Percentiles rank a stretch among this genome's conserved stretches.
These are phyloP conservation scores for Megacollybia platyphylla DNA, from an alignment of 1,284 basidiomycete species.

Conservation along the genomic window DNA sequence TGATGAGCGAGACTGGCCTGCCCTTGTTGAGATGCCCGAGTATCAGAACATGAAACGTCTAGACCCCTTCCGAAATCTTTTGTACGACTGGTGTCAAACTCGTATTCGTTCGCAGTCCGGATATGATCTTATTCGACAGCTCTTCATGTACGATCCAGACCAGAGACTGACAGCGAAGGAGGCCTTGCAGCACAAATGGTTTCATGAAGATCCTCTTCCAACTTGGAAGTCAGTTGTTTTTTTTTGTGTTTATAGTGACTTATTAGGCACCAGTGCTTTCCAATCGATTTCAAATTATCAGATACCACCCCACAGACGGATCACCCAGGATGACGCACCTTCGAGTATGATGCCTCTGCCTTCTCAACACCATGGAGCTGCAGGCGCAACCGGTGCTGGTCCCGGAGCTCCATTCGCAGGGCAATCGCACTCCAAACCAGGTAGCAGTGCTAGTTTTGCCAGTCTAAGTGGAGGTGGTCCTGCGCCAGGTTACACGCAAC, in stretches of 20 bases:
- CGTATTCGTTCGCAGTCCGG: conserved; percentile 51
- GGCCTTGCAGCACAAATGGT: conserved; percentile 75
- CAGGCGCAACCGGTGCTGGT: conserved; percentile 3
- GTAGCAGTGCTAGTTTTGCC: conserved; percentile 5
- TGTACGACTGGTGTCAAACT: conserved; percentile 70
- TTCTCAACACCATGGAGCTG: not conserved
- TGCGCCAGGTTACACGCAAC: not conserved
- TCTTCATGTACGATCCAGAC: conserved; percentile 89
- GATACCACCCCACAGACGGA: conserved; percentile 58
- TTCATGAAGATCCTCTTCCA: conserved; percentile 64
- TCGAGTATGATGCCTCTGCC: conserved; percentile 21
- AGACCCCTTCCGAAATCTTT: conserved; percentile 59
- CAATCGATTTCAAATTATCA: conserved; percentile 39
- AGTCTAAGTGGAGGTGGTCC: conserved; percentile 3
- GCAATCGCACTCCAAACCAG: conserved; percentile 1
- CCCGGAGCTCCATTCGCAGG: conserved; percentile 5
- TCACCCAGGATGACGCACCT: conserved; percentile 69
- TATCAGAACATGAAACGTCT: conserved; percentile 75
- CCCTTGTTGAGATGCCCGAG: conserved; percentile 80
- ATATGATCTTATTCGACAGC: conserved; percentile 71
- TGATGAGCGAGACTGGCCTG: conserved; percentile 79
- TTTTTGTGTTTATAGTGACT: conserved; percentile 2
- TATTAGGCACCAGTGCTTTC: conserved; percentile 38
- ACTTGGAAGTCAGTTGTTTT: conserved; percentile 49
- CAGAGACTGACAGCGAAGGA: conserved; percentile 75